Evolutionary conservation across 495 filamentous ascomycete species (phyloP), one percentile per base, ranked within the genome.

Genomic region (Choiromyces venosus): DNA sequence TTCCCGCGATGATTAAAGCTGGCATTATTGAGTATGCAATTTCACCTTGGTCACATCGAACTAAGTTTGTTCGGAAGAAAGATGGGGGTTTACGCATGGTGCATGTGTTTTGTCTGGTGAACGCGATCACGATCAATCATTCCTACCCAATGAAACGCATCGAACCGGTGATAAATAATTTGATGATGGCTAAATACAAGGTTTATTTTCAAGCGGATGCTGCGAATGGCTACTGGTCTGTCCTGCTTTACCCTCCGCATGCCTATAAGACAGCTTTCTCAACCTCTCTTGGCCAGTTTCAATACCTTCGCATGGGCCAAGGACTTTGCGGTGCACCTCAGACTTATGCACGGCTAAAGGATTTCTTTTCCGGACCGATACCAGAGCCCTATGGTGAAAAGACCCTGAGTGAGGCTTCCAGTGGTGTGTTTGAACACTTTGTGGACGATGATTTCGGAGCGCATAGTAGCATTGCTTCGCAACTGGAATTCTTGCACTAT

Each of bases 221-320:
- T 0, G 46, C 37, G 0, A 39, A 69, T 6, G 66, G 70, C 0
- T 73, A 69, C 35, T 73, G 66, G 65, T 70, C 36, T 0, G 65
- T 76, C 8, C 52, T 1, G 0, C n/a, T 75, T 10, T 46, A 36
- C 0, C 33, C 29, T 1, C 35, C 42, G 9, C 66, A 76, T 67
- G 37, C 70, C 0, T 76, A 76, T 25, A 73, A 73, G 35, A 76
- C 70, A 0, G 74, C 74, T 0, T 76, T 76, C 33, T 73, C 69
- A 33, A 73, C 71, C 3, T 37, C 35, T 0, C 44, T 73, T 2
- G 71, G 70, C 1, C 67, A 76, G 56, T 73, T 66, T 40, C 66
- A 67, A 37, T 69, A 70, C n/a, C 1, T 69, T 0, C 2, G 70
- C 1, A 76, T 76, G 71, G 52, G 66, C 2, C 66, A 65, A 64